phyloP scores from a whole-genome alignment of 2,329 filamentous ascomycete genomes.

The Trichophyton verrucosum region DNA sequence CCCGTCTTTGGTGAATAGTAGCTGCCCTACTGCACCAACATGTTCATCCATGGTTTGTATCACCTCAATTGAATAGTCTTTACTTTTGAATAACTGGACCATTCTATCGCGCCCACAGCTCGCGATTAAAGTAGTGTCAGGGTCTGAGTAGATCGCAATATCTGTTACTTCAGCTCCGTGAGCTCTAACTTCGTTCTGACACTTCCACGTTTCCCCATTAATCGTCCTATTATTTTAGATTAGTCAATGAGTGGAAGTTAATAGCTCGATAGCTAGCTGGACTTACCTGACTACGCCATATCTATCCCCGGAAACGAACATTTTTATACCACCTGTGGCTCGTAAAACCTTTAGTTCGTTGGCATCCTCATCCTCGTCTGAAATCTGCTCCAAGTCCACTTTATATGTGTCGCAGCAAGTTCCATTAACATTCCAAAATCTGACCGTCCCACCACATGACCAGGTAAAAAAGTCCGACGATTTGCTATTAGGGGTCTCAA shows the following conservation, averaged over 20 bases:
- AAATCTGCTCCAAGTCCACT: constrained; percentile 55
- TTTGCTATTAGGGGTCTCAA: constrained; percentile 48
- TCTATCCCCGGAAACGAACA: constrained; percentile 73
- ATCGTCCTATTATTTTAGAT: constrained; percentile 20
- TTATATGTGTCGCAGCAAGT: constrained; percentile 51
- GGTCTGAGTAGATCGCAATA: constrained; percentile 57
- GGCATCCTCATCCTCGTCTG: constrained; percentile 31
- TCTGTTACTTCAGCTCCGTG: constrained; percentile 77
- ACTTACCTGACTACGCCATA: constrained; percentile 59
- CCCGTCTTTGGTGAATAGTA: constrained; percentile 63
- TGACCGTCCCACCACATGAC: constrained; percentile 66
- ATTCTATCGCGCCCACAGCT: constrained; percentile 80
- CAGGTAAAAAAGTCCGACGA: constrained; percentile 75
- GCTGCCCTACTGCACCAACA: constrained; percentile 65
- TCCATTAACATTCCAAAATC: constrained; percentile 71
- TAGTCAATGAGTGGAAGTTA: not conserved
- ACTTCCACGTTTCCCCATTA: constrained; percentile 43
- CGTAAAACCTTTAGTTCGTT: constrained; percentile 49
- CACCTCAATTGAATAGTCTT: constrained; percentile 52
- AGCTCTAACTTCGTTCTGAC: constrained; percentile 63
- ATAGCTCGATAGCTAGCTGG: not conserved
- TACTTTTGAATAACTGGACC: constrained; percentile 70
- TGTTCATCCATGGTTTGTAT: constrained; percentile 90
- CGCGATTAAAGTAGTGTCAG: constrained; percentile 55
- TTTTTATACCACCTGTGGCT: constrained; percentile 48